A percentile compares a stretch with the other conserved stretches of the same genome.
Conservation (phyloP, 2,329 filamentous ascomycete genomes). For the Aspergillus alliaceus region DNA sequence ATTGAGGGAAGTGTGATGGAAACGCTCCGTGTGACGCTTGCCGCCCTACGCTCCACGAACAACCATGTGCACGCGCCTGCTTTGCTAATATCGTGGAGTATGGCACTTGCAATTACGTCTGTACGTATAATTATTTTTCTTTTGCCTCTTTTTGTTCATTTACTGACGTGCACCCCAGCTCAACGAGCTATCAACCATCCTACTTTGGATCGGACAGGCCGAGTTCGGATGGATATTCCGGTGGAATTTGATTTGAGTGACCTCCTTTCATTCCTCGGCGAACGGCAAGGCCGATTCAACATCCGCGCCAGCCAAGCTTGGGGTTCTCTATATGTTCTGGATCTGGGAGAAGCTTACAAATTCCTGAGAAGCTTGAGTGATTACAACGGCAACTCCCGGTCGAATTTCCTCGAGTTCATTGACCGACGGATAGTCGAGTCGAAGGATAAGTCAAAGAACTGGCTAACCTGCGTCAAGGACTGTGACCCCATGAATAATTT, state of each 20-base stretch:
- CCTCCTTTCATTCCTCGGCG: constrained; percentile 37
- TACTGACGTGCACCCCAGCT: constrained; percentile 31
- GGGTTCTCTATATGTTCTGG: constrained; percentile 43
- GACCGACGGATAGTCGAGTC: constrained; percentile 46
- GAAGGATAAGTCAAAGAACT: constrained; percentile 47
- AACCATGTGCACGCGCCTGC: constrained; percentile 45
- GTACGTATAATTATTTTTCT: constrained; percentile 24
- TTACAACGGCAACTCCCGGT: constrained; percentile 38
- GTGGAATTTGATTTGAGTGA: constrained; percentile 40
- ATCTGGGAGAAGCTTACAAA: constrained; percentile 42
- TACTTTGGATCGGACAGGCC: constrained; percentile 33
- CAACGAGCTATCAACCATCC: constrained; percentile 46
- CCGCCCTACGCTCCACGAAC: constrained; percentile 41
- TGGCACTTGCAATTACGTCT: constrained; percentile 48
- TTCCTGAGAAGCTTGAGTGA: constrained; percentile 41
- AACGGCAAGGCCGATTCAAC: constrained; percentile 44
- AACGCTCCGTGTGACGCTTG: constrained; percentile 44
- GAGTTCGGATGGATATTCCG: constrained; percentile 43
- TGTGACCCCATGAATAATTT: constrained; percentile 42
- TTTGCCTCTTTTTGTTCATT: background rate
- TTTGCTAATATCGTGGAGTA: constrained; percentile 47
- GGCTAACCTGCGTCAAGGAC: constrained; percentile 42
- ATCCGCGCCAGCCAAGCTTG: constrained; percentile 45
- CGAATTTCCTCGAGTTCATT: constrained; percentile 46
- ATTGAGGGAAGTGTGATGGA: constrained; percentile 38